These are phyloP conservation scores for Mollisiaceae sp. DNA, from an alignment of 2,329 filamentous ascomycete species.

Conservation along the genomic window DNA sequence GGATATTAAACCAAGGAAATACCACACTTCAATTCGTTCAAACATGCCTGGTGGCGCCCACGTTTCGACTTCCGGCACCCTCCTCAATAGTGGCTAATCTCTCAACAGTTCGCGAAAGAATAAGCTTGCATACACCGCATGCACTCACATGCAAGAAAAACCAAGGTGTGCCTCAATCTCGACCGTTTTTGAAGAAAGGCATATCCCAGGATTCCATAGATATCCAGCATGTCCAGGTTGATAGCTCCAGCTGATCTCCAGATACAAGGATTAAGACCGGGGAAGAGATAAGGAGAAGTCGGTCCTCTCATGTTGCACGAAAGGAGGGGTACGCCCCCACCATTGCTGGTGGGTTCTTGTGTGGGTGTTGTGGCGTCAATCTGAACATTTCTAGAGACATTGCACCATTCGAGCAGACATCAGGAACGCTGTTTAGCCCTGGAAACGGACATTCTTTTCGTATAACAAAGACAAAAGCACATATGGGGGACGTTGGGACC, in stretches of 20 bases:
- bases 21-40: neutral
- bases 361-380: neutral
- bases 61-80: neutral
- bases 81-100: slow-evolving; percentile 1
- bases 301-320: neutral
- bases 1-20: neutral
- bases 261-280: neutral
- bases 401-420: neutral
- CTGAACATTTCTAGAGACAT: neutral
- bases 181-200: neutral
- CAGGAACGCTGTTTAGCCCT: neutral
- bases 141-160: neutral
- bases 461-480: too few relatives aligned
- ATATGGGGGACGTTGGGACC: too few relatives aligned
- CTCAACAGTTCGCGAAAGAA: slow-evolving; percentile 6
- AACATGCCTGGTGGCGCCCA: neutral
- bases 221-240: neutral
- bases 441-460: neutral
- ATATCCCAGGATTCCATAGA: slow-evolving; percentile 7
- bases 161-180: neutral
- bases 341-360: neutral
- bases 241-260: neutral
- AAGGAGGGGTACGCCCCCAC: neutral
- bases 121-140: slow-evolving; percentile 4
- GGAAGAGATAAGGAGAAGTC: slow-evolving; percentile 6